A percentile compares a stretch with the other conserved stretches of the same genome.
Conservation (phyloP, 768 basidiomycete genomes). For the Boletus speciosus region DNA sequence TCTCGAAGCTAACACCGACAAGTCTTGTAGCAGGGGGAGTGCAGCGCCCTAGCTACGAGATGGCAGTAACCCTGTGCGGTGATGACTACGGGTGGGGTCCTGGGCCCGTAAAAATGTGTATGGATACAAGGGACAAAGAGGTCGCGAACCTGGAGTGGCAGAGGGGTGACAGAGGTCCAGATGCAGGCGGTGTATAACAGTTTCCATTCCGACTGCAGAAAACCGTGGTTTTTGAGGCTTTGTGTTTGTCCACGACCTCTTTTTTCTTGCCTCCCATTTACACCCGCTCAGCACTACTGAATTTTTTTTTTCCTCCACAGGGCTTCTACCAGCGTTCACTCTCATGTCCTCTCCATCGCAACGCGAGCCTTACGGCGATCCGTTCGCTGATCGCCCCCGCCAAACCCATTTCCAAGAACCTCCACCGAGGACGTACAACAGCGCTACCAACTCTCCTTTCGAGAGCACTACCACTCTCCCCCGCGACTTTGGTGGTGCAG, state of each 20-base stretch:
- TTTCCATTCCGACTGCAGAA: conserved; percentile 27
- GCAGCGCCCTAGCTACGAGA: background rate
- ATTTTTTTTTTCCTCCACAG: conserved; percentile 7
- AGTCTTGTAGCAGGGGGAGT: background rate
- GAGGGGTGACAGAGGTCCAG: conserved; percentile 30
- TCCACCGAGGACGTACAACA: conserved; percentile 43
- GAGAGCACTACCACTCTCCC: conserved; percentile 57
- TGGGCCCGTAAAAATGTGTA: background rate
- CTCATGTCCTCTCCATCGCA: conserved; percentile 30
- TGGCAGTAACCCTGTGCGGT: background rate
- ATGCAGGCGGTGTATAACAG: conserved; percentile 32
- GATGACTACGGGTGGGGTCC: conserved; percentile 7
- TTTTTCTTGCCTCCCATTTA: conserved; percentile 5
- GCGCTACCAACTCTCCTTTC: conserved; percentile 43
- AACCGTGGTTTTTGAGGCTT: conserved; percentile 17
- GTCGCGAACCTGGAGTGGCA: conserved; percentile 7
- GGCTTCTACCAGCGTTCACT: background rate
- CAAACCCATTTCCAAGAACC: conserved; percentile 59
- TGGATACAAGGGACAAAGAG: background rate
- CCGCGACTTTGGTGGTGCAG: conserved; percentile 44
- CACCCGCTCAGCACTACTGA: conserved; percentile 11
- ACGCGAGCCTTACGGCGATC: conserved; percentile 49
- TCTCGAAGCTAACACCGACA: background rate
- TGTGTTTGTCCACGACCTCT: conserved; percentile 17
- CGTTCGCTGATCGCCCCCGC: conserved; percentile 68